phyloP scores from a whole-genome alignment of 148 eudicot species.

The Rhododendron kiyosumense region DNA sequence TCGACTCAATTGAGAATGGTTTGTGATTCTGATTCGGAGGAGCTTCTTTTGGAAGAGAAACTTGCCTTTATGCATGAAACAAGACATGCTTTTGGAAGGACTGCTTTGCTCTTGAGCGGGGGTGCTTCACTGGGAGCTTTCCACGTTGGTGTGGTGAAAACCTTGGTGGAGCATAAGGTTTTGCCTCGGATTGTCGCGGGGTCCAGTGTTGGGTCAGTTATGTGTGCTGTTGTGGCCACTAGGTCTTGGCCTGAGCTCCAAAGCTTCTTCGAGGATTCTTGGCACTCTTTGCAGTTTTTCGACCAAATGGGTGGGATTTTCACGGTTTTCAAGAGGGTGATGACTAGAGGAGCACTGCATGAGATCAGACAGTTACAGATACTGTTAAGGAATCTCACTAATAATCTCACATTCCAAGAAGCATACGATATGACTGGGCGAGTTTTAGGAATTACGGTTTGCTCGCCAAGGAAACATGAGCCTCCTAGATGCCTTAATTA shows the following conservation, averaged over 20 bases:
- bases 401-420: slow-evolving; percentile 87
- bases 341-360: slow-evolving; percentile 78
- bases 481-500: slow-evolving; percentile 95
- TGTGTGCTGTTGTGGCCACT: slow-evolving; percentile 86
- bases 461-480: slow-evolving; percentile 93
- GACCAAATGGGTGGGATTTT: slow-evolving; percentile 88
- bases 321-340: slow-evolving; percentile 65
- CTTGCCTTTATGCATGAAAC: slow-evolving; percentile 97
- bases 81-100: slow-evolving; percentile 95
- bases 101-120: slow-evolving; percentile 95
- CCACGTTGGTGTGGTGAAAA: slow-evolving; percentile 88
- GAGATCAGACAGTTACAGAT: slow-evolving; percentile 86
- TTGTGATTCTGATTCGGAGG: slow-evolving; percentile 84
- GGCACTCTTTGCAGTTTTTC: slow-evolving; percentile 81
- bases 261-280: slow-evolving; percentile 87
- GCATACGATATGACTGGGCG: slow-evolving; percentile 94
- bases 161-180: slow-evolving; percentile 85
- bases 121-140: slow-evolving; percentile 98
- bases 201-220: slow-evolving; percentile 89
- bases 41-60: slow-evolving; percentile 83
- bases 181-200: slow-evolving; percentile 89
- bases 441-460: slow-evolving; percentile 84
- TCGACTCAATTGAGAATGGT: slow-evolving; percentile 85
- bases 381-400: slow-evolving; percentile 71
- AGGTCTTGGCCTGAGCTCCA: slow-evolving; percentile 97